Percentiles rank a stretch among this genome's conserved stretches.
phyloP scores from a whole-genome alignment of 148 eudicot genomes.

The Fagopyrum tataricum region DNA sequence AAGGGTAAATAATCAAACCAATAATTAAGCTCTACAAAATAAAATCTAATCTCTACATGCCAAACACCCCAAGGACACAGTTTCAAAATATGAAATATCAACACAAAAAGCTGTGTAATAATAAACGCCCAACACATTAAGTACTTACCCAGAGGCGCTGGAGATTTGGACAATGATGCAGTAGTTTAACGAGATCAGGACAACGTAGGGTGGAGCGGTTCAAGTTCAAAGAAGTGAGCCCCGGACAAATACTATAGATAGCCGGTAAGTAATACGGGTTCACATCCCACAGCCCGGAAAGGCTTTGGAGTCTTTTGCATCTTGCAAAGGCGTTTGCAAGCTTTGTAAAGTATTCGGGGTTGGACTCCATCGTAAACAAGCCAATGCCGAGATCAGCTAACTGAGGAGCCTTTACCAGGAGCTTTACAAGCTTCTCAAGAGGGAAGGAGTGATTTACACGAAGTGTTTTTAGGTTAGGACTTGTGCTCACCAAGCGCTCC shows the following conservation, averaged over 20 bases:
- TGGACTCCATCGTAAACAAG: slow-evolving; percentile 49
- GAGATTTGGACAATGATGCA: slow-evolving; percentile 57
- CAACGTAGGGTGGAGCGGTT: slow-evolving; percentile 62
- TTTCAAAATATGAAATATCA: too few species aligned
- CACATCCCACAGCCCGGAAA: slow-evolving; percentile 62
- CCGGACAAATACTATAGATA: slow-evolving; percentile 55
- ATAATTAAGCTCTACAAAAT: too few species aligned
- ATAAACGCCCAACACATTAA: too few species aligned
- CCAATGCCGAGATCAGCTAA: slow-evolving; percentile 67
- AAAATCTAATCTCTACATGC: too few species aligned
- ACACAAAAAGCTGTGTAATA: too few species aligned
- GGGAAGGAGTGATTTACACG: slow-evolving; percentile 63
- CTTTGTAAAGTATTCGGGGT: slow-evolving; percentile 40
- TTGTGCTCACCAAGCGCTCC: slow-evolving; percentile 62
- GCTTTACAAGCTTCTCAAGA: slow-evolving; percentile 46
- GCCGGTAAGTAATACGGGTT: slow-evolving; percentile 44
- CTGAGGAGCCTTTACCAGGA: slow-evolving; percentile 64
- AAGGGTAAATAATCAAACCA: too few species aligned
- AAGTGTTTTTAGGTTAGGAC: slow-evolving; percentile 49
- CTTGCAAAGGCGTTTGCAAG: slow-evolving; percentile 35
- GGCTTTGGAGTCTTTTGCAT: slow-evolving; percentile 51
- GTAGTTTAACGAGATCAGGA: slow-evolving; percentile 53
- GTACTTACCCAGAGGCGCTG: too few species aligned
- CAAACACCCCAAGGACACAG: too few species aligned
- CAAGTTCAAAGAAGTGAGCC: slow-evolving; percentile 58